Conservation (phyloP, 2,329 filamentous ascomycete species). For the Raffaelea deltoideospora region DNA sequence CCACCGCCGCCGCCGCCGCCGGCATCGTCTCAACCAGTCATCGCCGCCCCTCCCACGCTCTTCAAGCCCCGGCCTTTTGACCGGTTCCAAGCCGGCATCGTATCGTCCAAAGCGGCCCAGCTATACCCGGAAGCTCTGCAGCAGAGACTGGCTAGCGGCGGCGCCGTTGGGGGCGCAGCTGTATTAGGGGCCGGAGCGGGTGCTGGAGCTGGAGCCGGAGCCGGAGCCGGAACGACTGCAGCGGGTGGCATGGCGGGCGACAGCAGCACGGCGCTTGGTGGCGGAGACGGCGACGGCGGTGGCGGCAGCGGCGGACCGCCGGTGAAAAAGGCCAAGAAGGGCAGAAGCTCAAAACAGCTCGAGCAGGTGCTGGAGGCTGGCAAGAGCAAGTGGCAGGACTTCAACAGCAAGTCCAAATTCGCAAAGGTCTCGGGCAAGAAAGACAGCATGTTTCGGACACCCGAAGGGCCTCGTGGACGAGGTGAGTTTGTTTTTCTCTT, state of each 20-base stretch:
- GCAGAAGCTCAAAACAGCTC: slow-evolving; percentile 79
- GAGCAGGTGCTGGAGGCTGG: no score
- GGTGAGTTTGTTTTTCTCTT: slow-evolving; percentile 35
- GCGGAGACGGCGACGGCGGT: slow-evolving; percentile 32
- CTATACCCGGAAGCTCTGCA: slow-evolving; percentile 44
- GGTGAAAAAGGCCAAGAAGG: slow-evolving; percentile 71
- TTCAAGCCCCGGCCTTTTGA: slow-evolving; percentile 7
- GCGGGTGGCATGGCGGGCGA: no score
- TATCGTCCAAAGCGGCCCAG: slow-evolving; percentile 40
- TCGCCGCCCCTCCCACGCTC: slow-evolving; percentile 10
- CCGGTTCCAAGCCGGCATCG: slow-evolving; percentile 27
- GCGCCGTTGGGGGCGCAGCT: slow-evolving; percentile 32
- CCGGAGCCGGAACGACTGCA: no score
- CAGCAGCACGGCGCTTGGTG: neutral
- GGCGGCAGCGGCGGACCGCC: slow-evolving; percentile 57
- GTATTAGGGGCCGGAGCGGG: no score
- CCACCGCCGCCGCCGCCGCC: slow-evolving; percentile 20
- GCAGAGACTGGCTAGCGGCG: slow-evolving; percentile 29
- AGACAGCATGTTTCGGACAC: slow-evolving; percentile 93
- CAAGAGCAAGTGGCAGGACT: slow-evolving; percentile 92
- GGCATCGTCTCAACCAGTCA: slow-evolving; percentile 6
- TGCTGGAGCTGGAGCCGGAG: no score
- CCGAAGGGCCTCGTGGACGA: slow-evolving; percentile 71
- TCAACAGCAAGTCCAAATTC: slow-evolving; percentile 62
- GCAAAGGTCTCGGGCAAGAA: slow-evolving; percentile 55